Evolutionary conservation across 208 protist genomes (phyloP).

Genomic region (Borovskyia barvae): DNA sequence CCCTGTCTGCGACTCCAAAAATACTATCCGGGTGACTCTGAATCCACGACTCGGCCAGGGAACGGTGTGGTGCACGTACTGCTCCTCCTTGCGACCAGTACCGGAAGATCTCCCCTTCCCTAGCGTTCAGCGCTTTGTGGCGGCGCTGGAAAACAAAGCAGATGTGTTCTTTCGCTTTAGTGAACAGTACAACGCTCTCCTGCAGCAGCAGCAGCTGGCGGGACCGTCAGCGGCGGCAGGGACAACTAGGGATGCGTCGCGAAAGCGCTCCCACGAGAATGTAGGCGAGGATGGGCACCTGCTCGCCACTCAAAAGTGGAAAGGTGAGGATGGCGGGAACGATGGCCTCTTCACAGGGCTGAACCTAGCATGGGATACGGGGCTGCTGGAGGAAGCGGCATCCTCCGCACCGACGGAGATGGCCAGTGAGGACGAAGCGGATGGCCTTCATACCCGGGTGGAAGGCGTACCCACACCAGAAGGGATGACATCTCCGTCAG

Average conservation of each 20-base stretch:
- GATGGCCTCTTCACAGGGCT: neutral
- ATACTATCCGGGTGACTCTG: slow-evolving; percentile 64
- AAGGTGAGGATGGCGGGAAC: neutral
- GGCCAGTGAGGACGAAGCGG: neutral
- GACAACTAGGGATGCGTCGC: neutral
- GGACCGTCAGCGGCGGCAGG: neutral
- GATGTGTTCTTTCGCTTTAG: slow-evolving; percentile 86
- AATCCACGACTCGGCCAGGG: slow-evolving; percentile 44
- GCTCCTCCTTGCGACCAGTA: slow-evolving; percentile 44
- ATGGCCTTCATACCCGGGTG: too few species aligned
- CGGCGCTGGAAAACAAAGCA: slow-evolving; percentile 76
- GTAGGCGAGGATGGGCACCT: neutral
- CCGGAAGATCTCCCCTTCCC: slow-evolving; percentile 78
- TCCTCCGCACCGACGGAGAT: neutral
- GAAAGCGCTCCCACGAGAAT: neutral
- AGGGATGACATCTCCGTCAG: too few species aligned
- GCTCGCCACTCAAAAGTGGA: too few species aligned
- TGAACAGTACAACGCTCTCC: slow-evolving; percentile 51
- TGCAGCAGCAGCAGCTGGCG: slow-evolving; percentile 10
- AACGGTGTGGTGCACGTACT: slow-evolving; percentile 71
- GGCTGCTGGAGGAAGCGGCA: neutral
- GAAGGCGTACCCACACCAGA: too few species aligned
- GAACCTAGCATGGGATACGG: neutral
- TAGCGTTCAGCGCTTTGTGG: slow-evolving; percentile 50
- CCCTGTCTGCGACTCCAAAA: slow-evolving; percentile 70